Percentiles rank a stretch among this genome's conserved stretches.
phyloP scores from a whole-genome alignment of 176 grass and related monocot species.

The Bromus sterilis region DNA sequence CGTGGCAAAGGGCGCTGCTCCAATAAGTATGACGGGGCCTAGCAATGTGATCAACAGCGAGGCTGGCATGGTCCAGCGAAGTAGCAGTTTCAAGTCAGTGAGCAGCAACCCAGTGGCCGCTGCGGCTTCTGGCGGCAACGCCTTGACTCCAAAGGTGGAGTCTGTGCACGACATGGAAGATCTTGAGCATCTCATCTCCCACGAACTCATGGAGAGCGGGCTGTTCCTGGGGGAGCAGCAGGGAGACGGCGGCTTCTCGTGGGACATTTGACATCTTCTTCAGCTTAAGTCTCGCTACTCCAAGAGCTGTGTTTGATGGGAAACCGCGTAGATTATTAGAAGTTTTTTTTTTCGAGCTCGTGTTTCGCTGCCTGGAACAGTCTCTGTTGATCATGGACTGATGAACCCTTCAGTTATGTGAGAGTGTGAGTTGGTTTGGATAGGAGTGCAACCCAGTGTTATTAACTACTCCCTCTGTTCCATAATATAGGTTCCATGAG shows the following conservation, averaged over 20 bases:
- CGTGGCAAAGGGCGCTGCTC: background rate
- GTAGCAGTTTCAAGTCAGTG: conserved; percentile 80
- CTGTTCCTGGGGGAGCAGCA: conserved; percentile 48
- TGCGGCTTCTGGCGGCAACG: conserved; percentile 27
- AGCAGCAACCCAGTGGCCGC: conserved; percentile 49
- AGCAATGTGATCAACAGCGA: conserved; percentile 34
- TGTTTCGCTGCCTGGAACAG: conserved; percentile 5
- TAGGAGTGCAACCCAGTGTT: background rate
- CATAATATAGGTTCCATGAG: too few species aligned
- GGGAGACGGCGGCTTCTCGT: conserved; percentile 31
- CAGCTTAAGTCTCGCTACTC: background rate
- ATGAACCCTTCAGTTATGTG: conserved; percentile 15
- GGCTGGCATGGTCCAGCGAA: conserved; percentile 26
- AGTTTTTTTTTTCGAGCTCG: background rate
- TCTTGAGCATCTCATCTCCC: conserved; percentile 25
- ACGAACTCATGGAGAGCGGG: conserved; percentile 41
- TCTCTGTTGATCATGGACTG: conserved; percentile 16
- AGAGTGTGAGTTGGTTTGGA: conserved; percentile 22
- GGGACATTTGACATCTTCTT: conserved; percentile 30
- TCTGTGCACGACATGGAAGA: conserved; percentile 63
- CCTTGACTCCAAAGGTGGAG: conserved; percentile 26
- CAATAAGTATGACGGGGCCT: conserved; percentile 22
- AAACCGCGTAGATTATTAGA: conserved; percentile 12
- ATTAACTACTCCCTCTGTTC: too few species aligned
- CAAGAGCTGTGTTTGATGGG: background rate